Percentiles rank a stretch among this genome's conserved stretches.
Conservation (phyloP, 306 rosid species). For the Lathyrus sativus region DNA sequence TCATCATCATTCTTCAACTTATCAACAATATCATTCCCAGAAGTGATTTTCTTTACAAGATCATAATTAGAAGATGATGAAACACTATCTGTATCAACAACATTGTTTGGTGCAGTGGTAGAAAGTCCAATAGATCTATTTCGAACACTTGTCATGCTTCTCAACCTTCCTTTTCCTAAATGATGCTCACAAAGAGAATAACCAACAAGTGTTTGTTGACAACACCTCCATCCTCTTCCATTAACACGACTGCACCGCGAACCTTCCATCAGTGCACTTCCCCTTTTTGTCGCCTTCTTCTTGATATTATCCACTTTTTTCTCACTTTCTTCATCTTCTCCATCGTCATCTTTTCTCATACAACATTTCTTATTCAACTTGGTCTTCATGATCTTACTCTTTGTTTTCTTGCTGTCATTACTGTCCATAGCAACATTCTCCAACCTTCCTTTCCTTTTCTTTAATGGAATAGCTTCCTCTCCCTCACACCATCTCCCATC, state of each 20-base stretch:
- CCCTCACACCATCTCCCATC: conserved; percentile 65
- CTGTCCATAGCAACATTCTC: conserved; percentile 19
- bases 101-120: conserved; percentile 14
- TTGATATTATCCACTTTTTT: not conserved
- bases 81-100: not conserved
- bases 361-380: conserved; percentile 60
- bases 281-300: conserved; percentile 26
- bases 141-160: conserved; percentile 85
- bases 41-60: conserved; percentile 24
- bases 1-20: not conserved
- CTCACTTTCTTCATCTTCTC: conserved; percentile 16
- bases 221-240: conserved; percentile 97
- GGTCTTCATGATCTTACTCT: conserved; percentile 46
- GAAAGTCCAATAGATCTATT: conserved; percentile 43
- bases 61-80: conserved; percentile 30
- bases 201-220: conserved; percentile 91
- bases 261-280: conserved; percentile 70
- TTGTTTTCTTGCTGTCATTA: conserved; percentile 32
- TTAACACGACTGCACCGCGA: conserved; percentile 98
- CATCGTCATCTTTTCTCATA: not conserved
- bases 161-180: conserved; percentile 84
- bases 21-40: conserved; percentile 5
- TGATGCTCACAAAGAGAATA: conserved; percentile 98
- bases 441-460: conserved; percentile 69
- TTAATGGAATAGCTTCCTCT: conserved; percentile 71